Evolutionary conservation across 495 filamentous ascomycete genomes (phyloP).

Genomic region (Rhypophila decipiens): DNA sequence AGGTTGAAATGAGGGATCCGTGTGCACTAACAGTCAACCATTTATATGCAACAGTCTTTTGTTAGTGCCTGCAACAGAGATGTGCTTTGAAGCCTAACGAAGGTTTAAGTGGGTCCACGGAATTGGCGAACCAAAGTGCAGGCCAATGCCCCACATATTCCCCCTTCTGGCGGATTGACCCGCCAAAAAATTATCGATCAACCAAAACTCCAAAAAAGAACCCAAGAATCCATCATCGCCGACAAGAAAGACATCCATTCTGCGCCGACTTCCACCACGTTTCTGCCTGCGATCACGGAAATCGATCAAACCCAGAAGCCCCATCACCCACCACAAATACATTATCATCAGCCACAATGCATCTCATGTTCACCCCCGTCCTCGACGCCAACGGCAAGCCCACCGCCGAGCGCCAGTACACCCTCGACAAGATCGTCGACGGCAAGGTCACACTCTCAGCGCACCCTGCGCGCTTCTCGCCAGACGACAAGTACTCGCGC

Average conservation of each 20-base stretch:
- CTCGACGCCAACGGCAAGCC: constrained; percentile 60
- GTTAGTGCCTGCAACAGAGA: too few relatives aligned
- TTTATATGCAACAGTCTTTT: too few relatives aligned
- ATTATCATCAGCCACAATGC: constrained; percentile 43
- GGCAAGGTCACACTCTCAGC: constrained; percentile 88
- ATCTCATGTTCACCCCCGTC: constrained; percentile 83
- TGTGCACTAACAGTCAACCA: too few relatives aligned
- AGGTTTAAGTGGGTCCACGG: too few relatives aligned
- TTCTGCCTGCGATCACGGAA: too few relatives aligned
- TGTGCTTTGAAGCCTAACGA: too few relatives aligned
- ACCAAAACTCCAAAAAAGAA: too few relatives aligned
- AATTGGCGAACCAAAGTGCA: too few relatives aligned
- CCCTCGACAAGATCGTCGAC: constrained; percentile 71
- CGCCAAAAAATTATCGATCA: too few relatives aligned
- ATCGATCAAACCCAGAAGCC: not conserved
- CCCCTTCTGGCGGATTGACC: too few relatives aligned
- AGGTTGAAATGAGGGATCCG: too few relatives aligned
- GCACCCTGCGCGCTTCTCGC: constrained; percentile 93
- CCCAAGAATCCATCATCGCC: not conserved
- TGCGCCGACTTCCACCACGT: not conserved
- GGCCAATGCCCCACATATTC: too few relatives aligned
- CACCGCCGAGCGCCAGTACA: constrained; percentile 53
- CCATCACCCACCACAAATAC: not conserved
- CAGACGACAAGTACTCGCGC: constrained; percentile 95
- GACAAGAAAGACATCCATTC: constrained; percentile 1